phyloP scores from a whole-genome alignment of 352 stramenopile species.

The Globisporangium echinulatum region DNA sequence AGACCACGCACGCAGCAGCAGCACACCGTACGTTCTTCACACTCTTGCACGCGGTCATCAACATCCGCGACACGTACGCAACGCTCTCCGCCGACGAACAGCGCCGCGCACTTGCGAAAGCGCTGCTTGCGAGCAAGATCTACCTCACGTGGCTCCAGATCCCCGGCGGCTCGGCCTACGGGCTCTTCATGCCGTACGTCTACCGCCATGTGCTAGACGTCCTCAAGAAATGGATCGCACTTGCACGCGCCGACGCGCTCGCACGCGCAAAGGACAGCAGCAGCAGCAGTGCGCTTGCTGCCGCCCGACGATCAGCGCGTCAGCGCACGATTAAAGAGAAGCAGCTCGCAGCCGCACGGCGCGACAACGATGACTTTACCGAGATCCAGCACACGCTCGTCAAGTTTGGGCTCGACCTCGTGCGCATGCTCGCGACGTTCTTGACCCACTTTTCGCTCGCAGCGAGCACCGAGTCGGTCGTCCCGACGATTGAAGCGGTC shows the following conservation, averaged over 20 bases:
- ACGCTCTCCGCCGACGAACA: conserved; percentile 28
- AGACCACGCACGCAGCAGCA: conserved; percentile 21
- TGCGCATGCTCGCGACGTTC: conserved; percentile 57
- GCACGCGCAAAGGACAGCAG: conserved; percentile 4
- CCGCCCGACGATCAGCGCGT: conserved; percentile 3
- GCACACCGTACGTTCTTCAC: conserved; percentile 66
- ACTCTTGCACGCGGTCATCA: conserved; percentile 51
- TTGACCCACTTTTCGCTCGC: conserved; percentile 54
- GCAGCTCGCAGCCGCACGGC: conserved; percentile 9
- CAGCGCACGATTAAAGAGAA: conserved; percentile 12
- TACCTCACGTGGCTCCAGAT: conserved; percentile 81
- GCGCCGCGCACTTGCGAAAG: conserved; percentile 38
- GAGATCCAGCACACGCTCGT: conserved; percentile 29
- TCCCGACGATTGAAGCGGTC: conserved; percentile 61
- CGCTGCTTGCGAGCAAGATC: conserved; percentile 60
- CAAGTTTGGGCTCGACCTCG: conserved; percentile 46
- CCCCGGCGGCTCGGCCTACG: conserved; percentile 72
- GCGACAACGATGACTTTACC: conserved; percentile 17
- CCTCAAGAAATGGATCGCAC: conserved; percentile 70
- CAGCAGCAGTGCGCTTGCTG: not conserved
- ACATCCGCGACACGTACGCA: conserved; percentile 51
- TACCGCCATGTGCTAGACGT: conserved; percentile 77
- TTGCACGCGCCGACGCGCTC: conserved; percentile 18
- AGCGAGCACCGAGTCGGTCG: conserved; percentile 61
- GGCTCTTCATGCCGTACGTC: conserved; percentile 81